Conservation (phyloP, 2,329 filamentous ascomycete species). For the Aspergillus sp. region DNA sequence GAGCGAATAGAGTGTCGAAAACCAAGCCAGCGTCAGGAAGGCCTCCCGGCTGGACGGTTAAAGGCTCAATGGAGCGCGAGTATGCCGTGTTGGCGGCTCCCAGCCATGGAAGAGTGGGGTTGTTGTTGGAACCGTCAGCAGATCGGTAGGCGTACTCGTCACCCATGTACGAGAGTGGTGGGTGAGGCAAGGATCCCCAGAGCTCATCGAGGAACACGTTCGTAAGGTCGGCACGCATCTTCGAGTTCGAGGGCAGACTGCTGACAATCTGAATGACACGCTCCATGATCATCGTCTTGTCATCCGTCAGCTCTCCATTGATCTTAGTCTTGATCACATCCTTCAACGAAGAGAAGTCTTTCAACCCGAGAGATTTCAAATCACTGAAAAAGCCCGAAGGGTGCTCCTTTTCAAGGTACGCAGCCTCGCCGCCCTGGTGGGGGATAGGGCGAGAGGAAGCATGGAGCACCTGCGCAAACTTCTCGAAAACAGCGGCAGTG, state of each 20-base stretch:
- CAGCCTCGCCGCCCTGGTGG: slow-evolving; percentile 62
- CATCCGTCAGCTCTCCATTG: slow-evolving; percentile 65
- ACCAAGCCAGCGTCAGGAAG: slow-evolving; percentile 63
- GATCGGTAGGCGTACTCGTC: slow-evolving; percentile 64
- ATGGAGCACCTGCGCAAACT: slow-evolving; percentile 49
- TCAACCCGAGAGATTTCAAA: slow-evolving; percentile 54
- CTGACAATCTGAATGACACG: slow-evolving; percentile 68
- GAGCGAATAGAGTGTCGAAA: slow-evolving; percentile 46
- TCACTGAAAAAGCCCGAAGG: slow-evolving; percentile 57
- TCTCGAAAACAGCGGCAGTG: slow-evolving; percentile 42
- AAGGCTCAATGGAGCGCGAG: slow-evolving; percentile 62
- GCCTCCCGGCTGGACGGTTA: slow-evolving; percentile 60
- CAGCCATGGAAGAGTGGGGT: slow-evolving; percentile 63
- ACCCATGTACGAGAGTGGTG: slow-evolving; percentile 60
- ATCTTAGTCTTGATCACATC: slow-evolving; percentile 62
- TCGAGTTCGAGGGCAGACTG: slow-evolving; percentile 62
- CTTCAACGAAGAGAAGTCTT: slow-evolving; percentile 64
- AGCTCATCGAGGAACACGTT: slow-evolving; percentile 67
- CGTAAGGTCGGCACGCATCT: slow-evolving; percentile 62
- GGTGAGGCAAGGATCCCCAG: slow-evolving; percentile 72
- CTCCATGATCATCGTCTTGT: slow-evolving; percentile 78
- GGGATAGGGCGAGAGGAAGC: slow-evolving; percentile 64
- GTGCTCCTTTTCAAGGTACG: slow-evolving; percentile 53
- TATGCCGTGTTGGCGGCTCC: slow-evolving; percentile 69
- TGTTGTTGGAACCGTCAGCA: slow-evolving; percentile 72